phyloP scores from a whole-genome alignment of 2,329 filamentous ascomycete genomes.

The Colletotrichum euphorbiae region DNA sequence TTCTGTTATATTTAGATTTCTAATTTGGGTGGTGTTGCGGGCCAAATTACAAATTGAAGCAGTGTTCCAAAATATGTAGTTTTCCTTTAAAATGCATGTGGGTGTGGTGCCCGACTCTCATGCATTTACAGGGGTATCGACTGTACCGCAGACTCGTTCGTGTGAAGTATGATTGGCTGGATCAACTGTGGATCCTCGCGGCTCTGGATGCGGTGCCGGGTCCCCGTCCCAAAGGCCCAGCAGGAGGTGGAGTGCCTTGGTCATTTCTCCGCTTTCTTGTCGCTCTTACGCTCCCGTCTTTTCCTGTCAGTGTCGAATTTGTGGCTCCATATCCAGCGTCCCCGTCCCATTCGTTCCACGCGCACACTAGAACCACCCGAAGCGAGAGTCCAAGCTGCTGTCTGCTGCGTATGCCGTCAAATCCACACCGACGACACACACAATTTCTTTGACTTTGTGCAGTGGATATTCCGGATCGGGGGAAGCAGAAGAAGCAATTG shows the following conservation, averaged over 20 bases:
- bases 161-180: constrained; percentile 15
- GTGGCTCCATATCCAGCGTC: neutral
- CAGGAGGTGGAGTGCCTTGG: constrained; percentile 17
- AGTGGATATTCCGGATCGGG: neutral
- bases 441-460: constrained; percentile 11
- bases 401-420: constrained; percentile 1
- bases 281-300: constrained; percentile 5
- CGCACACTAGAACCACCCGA: constrained; percentile 21
- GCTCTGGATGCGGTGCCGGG: constrained; percentile 18
- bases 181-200: neutral
- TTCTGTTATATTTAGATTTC: no score
- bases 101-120: no score
- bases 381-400: constrained; percentile 1
- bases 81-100: no score
- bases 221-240: constrained; percentile 14
- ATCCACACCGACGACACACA: constrained; percentile 10
- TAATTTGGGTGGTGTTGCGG: no score
- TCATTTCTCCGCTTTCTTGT: constrained; percentile 15
- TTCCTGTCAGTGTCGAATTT: neutral
- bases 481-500: neutral
- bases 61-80: no score
- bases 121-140: no score
- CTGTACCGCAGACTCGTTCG: no score
- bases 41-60: no score
- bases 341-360: constrained; percentile 13